Percentiles rank a stretch among this genome's conserved stretches.
These are phyloP conservation scores for Coriaria nepalensis DNA, from an alignment of 306 rosid species.

Conservation along the genomic window DNA sequence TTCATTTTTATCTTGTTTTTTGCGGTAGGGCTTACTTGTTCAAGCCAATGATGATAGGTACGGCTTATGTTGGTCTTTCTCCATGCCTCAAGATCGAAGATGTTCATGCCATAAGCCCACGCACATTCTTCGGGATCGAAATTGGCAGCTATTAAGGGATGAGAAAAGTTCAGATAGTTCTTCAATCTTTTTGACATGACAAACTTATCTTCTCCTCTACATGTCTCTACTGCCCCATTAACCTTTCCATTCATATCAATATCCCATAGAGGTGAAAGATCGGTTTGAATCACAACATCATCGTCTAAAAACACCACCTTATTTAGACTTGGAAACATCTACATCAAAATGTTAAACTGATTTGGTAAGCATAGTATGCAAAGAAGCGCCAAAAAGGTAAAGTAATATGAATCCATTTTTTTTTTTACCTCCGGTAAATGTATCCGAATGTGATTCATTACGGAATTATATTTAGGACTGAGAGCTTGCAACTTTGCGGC, in stretches of 20 bases:
- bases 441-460: constrained; percentile 93
- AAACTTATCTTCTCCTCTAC: constrained; percentile 77
- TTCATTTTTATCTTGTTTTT: too few relatives aligned
- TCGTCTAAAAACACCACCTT: constrained; percentile 95
- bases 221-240: constrained; percentile 96
- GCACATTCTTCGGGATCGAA: constrained; percentile 80
- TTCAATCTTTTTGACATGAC: constrained; percentile 91
- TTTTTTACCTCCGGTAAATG: constrained; percentile 83
- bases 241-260: constrained; percentile 85
- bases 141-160: constrained; percentile 51
- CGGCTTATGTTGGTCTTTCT: constrained; percentile 87
- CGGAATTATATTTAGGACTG: constrained; percentile 92
- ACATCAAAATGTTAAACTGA: constrained; percentile 1
- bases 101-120: constrained; percentile 99
- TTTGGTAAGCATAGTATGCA: not conserved
- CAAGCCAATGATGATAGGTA: constrained; percentile 82
- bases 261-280: constrained; percentile 98
- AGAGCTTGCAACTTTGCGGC: constrained; percentile 96
- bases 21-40: constrained; percentile 31
- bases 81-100: constrained; percentile 94
- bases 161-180: constrained; percentile 96
- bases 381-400: not conserved
- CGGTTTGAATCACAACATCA: constrained; percentile 89
- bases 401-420: not conserved
- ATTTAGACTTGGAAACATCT: constrained; percentile 89